Percentiles rank a stretch among this genome's conserved stretches.
phyloP scores from a whole-genome alignment of 2,329 filamentous ascomycete species.

The Botrytis sinoallii region DNA sequence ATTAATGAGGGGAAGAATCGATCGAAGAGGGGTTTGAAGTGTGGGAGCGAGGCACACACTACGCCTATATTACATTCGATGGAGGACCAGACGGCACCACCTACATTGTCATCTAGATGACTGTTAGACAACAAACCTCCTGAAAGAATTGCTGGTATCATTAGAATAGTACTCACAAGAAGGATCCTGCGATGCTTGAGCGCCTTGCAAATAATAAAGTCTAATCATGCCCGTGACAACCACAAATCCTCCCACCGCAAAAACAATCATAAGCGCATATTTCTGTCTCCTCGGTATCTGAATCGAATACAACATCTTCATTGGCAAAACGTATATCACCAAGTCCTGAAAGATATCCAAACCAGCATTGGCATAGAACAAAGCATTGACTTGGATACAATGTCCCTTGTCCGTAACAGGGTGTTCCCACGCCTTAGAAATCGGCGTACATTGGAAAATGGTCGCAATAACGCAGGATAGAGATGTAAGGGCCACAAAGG shows the following conservation, averaged over 20 bases:
- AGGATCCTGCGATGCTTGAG: slow-evolving; percentile 10
- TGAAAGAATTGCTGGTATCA: background rate
- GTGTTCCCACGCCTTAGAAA: slow-evolving; percentile 1
- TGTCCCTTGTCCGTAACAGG: background rate
- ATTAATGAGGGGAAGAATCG: slow-evolving; percentile 8
- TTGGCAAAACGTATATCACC: slow-evolving; percentile 6
- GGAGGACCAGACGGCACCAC: slow-evolving; percentile 7
- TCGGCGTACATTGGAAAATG: slow-evolving; percentile 15
- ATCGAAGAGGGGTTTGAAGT: slow-evolving; percentile 17
- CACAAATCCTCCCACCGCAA: slow-evolving; percentile 14
- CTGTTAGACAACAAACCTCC: background rate
- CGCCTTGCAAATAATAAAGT: slow-evolving; percentile 15
- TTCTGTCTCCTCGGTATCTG: slow-evolving; percentile 14
- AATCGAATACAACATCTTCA: slow-evolving; percentile 14
- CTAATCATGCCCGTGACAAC: slow-evolving; percentile 1
- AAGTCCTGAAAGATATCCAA: slow-evolving; percentile 12
- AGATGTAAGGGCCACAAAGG: slow-evolving; percentile 2
- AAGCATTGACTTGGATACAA: background rate
- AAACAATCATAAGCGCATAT: slow-evolving; percentile 10
- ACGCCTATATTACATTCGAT: slow-evolving; percentile 17
- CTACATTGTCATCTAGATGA: slow-evolving; percentile 4
- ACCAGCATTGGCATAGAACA: slow-evolving; percentile 16
- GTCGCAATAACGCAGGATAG: background rate
- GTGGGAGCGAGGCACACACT: slow-evolving; percentile 15
- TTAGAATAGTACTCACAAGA: slow-evolving; percentile 5